Evolutionary conservation across 257 asterid species (phyloP), one percentile per base, ranked within the genome.

Genomic region (Echites panduratus): DNA sequence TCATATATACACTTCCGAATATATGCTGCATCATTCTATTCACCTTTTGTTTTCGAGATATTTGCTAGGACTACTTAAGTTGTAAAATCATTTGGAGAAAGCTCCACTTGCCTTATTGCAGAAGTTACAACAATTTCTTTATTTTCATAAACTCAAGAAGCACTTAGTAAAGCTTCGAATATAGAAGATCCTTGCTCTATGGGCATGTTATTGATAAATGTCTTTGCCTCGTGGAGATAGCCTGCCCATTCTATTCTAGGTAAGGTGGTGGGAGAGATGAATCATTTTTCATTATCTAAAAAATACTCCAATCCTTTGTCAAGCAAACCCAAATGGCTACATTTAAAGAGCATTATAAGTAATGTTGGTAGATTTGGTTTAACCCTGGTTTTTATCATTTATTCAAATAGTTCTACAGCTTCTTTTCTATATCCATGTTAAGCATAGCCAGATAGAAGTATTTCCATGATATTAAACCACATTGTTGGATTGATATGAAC

Each of bases 381-480:
- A 70, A 82, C 74, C 54, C 73, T 78, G 54, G 73, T 47, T 26
- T 32, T 69, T 75, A 81, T 82, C 96, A 89, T 87, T 73, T 78
- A 80, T 79, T 87, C 91, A 38, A 89, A 89, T 77, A 83, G 61
- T 48, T 69, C 52, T 24, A 89, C 66, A 69, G 74, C 93, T 82
- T 87, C 87, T 45, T 52, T 67, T 24, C 84, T 89, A 77, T 70
- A 70, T 59, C 94, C 94, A 13, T 86, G 93, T 64, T 85, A 83
- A 59, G 89, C 88, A 73, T 69, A 85, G 53, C 87, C 84, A 9
- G 82, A 75, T 9, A 89, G 80, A 44, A 89, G 76, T 17, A 84
- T 71, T 89, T 89, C 96, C 93, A 87, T 14, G 96, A 86, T 79
- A 87, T 75, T 65, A 87, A 44, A 74, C 87, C 91, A 12, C 56